Evolutionary conservation across 1,284 basidiomycete species (phyloP).

Genomic region (Coniferiporia sulphurascens): DNA sequence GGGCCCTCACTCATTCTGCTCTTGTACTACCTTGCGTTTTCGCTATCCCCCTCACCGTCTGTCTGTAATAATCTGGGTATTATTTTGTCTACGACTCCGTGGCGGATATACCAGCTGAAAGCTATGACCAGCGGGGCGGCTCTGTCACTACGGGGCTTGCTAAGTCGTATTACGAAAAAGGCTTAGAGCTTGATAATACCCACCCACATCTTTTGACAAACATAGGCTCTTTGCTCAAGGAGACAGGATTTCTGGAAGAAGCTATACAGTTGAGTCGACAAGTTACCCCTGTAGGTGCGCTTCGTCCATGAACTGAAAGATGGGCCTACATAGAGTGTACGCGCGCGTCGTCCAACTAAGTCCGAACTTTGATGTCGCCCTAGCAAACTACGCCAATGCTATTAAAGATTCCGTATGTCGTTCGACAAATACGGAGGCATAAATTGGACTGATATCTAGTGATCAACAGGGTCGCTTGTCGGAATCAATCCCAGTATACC

Average conservation of each 20-base stretch:
- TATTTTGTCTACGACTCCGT: slow-evolving; percentile 42
- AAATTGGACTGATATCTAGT: slow-evolving; percentile 16
- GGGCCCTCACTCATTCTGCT: slow-evolving; percentile 45
- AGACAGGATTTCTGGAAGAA: slow-evolving; percentile 45
- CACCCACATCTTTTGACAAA: slow-evolving; percentile 62
- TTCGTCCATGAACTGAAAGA: slow-evolving; percentile 19
- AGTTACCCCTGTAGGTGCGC: slow-evolving; percentile 29
- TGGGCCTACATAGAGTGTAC: slow-evolving; percentile 33
- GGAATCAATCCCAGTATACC: slow-evolving; percentile 52
- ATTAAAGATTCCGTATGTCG: slow-evolving; percentile 44
- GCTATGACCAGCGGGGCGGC: slow-evolving; percentile 27
- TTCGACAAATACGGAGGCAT: background rate
- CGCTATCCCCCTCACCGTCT: slow-evolving; percentile 48
- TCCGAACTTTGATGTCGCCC: slow-evolving; percentile 55
- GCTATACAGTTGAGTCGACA: slow-evolving; percentile 34
- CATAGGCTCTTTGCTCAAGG: slow-evolving; percentile 55
- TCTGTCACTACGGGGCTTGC: slow-evolving; percentile 39
- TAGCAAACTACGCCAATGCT: slow-evolving; percentile 60
- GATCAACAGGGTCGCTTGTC: slow-evolving; percentile 39
- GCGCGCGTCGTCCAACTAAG: slow-evolving; percentile 46
- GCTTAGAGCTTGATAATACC: slow-evolving; percentile 44
- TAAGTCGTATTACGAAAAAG: slow-evolving; percentile 48
- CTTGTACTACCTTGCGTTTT: slow-evolving; percentile 54
- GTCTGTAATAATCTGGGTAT: slow-evolving; percentile 62
- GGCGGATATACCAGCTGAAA: slow-evolving; percentile 20